Conservation (phyloP, 75 land plant species). For the Cryptomeria japonica region DNA sequence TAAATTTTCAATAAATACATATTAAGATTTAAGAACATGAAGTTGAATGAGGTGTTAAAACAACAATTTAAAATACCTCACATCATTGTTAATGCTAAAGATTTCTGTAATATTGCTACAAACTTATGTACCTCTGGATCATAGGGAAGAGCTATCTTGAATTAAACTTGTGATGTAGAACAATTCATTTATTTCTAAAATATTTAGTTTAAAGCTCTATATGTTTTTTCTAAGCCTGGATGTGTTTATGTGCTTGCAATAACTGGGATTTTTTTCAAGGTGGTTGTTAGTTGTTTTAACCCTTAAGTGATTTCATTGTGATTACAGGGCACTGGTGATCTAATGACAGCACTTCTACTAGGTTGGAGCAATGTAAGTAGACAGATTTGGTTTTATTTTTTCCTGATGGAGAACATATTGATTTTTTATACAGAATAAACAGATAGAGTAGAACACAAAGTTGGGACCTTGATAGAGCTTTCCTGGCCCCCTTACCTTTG, state of each 20-base stretch:
- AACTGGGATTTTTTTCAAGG: background rate
- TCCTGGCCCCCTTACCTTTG: background rate
- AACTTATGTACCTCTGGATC: slow-evolving; percentile 1
- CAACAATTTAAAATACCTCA: background rate
- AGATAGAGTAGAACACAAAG: background rate
- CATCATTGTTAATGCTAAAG: background rate
- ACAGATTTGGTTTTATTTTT: background rate
- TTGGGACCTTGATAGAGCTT: background rate
- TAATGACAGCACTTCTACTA: slow-evolving; percentile 87
- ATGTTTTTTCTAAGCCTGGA: background rate
- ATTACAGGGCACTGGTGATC: slow-evolving; percentile 90
- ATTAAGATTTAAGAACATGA: background rate
- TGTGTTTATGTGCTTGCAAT: background rate
- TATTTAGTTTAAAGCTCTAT: background rate
- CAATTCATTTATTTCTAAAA: background rate
- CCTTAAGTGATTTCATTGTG: background rate
- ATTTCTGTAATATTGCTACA: background rate
- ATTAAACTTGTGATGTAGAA: background rate
- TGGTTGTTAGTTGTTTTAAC: background rate
- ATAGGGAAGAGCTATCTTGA: background rate
- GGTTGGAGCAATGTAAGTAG: slow-evolving; percentile 95
- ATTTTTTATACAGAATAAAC: background rate
- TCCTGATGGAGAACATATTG: background rate
- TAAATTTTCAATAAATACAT: background rate
- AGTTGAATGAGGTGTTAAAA: background rate